phyloP scores from a whole-genome alignment of 805 yeast genomes.

The Pichia thaimueangensis region DNA sequence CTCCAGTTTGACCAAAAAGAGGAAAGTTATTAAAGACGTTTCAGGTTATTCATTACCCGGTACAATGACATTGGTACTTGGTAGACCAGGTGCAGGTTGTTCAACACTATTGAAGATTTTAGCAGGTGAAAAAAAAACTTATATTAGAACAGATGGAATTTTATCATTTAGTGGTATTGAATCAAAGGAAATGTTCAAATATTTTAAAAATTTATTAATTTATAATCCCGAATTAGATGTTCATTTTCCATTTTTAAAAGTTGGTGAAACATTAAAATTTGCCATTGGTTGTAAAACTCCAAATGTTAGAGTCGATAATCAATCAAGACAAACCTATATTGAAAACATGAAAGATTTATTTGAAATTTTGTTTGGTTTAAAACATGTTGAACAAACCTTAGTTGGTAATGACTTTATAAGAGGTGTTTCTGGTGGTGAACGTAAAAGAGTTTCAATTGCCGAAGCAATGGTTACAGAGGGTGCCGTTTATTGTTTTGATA shows the following conservation, averaged over 20 bases:
- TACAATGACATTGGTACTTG: constrained; percentile 47
- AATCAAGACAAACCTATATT: constrained; percentile 36
- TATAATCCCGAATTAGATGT: constrained; percentile 51
- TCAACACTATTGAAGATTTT: constrained; percentile 44
- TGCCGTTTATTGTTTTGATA: constrained; percentile 57
- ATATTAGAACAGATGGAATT: constrained; percentile 33
- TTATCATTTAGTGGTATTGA: constrained; percentile 43
- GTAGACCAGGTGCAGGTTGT: constrained; percentile 62
- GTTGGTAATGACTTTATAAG: constrained; percentile 64
- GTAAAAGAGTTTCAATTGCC: constrained; percentile 65
- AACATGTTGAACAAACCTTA: constrained; percentile 54
- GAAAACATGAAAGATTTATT: constrained; percentile 39
- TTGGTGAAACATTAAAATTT: constrained; percentile 48
- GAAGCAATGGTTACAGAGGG: constrained; percentile 53
- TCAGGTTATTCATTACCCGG: constrained; percentile 36
- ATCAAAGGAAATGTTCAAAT: constrained; percentile 39
- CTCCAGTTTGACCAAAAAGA: constrained; percentile 13
- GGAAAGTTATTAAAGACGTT: constrained; percentile 19
- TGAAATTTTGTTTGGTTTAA: constrained; percentile 49
- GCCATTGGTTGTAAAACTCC: constrained; percentile 58
- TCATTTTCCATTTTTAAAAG: constrained; percentile 49
- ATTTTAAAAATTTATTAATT: constrained; percentile 40
- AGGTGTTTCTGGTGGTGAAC: constrained; percentile 70
- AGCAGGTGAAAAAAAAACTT: constrained; percentile 39
- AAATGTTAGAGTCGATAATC: constrained; percentile 32